phyloP scores from a whole-genome alignment of 208 protist genomes.

The Acanthamoeba lenticulata region DNA sequence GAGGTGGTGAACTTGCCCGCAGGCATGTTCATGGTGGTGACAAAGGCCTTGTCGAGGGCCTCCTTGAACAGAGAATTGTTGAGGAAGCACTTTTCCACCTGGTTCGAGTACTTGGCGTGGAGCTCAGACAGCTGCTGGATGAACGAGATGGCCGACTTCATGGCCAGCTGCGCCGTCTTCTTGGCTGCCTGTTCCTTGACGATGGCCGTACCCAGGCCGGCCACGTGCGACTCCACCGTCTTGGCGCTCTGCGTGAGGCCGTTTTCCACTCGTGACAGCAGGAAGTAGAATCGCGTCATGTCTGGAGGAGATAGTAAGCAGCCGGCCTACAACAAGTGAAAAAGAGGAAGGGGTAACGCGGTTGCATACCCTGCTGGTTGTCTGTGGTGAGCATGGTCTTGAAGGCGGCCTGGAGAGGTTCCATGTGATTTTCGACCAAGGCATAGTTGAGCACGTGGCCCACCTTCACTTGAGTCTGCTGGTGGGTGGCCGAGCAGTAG shows the following conservation, averaged over 20 bases:
- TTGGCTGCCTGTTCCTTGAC: slow-evolving; percentile 35
- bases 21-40: slow-evolving; percentile 36
- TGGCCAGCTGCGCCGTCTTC: slow-evolving; percentile 32
- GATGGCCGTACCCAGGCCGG: neutral
- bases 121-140: neutral
- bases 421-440: slow-evolving; percentile 53
- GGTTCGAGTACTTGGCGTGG: neutral
- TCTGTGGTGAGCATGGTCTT: slow-evolving; percentile 46
- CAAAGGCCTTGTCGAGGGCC: slow-evolving; percentile 52
- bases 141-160: slow-evolving; percentile 21
- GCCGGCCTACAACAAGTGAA: neutral
- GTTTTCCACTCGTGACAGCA: slow-evolving; percentile 37
- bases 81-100: neutral
- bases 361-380: neutral
- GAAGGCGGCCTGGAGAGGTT: slow-evolving; percentile 24
- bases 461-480: neutral
- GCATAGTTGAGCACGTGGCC: slow-evolving; percentile 19
- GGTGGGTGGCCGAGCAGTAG: neutral
- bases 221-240: slow-evolving; percentile 11
- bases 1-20: slow-evolving; percentile 50
- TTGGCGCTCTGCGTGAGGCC: slow-evolving; percentile 18
- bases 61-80: slow-evolving; percentile 48
- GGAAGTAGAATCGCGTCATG: slow-evolving; percentile 49
- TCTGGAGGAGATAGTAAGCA: neutral
- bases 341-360: neutral